Percentiles rank a stretch among this genome's conserved stretches.
Evolutionary conservation across 176 grass and related monocot species (phyloP).

Genomic region (Chloris gayana): DNA sequence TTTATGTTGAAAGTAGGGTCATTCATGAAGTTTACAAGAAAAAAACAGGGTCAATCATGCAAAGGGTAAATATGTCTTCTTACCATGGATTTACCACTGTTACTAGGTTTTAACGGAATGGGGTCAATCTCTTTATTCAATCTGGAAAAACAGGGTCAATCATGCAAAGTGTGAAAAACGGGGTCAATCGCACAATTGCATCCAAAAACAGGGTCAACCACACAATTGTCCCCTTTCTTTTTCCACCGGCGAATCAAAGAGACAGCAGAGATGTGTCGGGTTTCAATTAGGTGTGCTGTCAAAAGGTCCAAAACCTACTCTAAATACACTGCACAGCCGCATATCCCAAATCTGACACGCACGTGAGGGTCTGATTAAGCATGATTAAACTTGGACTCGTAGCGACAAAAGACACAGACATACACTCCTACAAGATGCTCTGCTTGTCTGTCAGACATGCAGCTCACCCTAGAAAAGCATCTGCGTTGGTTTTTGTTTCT

Average conservation of each 20-base stretch:
- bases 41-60: too few species aligned
- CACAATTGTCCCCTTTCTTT: too few species aligned
- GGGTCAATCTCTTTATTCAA: too few species aligned
- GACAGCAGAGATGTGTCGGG: background rate
- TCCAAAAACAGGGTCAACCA: too few species aligned
- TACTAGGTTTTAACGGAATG: too few species aligned
- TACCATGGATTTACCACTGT: too few species aligned
- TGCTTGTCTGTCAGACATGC: background rate
- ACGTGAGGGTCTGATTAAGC: constrained; percentile 3
- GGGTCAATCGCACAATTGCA: too few species aligned
- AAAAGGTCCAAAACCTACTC: background rate
- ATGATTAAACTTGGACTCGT: constrained; percentile 4
- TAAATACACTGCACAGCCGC: background rate
- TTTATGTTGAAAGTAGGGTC: too few species aligned
- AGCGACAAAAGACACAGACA: background rate
- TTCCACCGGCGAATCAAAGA: background rate
- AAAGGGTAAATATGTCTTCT: too few species aligned
- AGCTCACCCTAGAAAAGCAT: constrained; percentile 1
- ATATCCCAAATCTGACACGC: background rate
- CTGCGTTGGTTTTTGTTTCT: background rate
- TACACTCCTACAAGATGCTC: background rate
- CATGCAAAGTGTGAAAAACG: too few species aligned
- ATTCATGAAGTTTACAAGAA: too few species aligned
- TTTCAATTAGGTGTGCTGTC: background rate
- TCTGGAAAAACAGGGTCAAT: too few species aligned